Evolutionary conservation across 352 stramenopile species (phyloP).

Genomic region (Phytophthora colocasiae): DNA sequence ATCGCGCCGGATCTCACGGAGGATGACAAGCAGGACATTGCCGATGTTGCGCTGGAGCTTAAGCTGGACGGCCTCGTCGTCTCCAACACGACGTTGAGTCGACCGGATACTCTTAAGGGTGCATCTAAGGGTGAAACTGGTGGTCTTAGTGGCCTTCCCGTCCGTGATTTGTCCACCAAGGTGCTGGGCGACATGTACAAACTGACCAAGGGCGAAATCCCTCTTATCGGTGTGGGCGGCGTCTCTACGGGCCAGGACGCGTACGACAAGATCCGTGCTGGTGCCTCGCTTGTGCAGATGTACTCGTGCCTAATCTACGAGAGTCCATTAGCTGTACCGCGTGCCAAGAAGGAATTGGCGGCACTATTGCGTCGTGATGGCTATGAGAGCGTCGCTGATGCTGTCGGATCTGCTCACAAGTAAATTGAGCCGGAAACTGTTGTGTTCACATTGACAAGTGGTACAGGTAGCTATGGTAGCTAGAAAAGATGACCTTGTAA

Average conservation of each 20-base stretch:
- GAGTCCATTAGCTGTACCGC: slow-evolving; percentile 85
- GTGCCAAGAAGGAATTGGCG: slow-evolving; percentile 91
- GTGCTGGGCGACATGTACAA: slow-evolving; percentile 96
- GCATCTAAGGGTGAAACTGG: slow-evolving; percentile 86
- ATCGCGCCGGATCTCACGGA: slow-evolving; percentile 96
- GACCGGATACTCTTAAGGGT: slow-evolving; percentile 84
- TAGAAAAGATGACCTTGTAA: too few relatives aligned
- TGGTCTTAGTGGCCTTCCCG: slow-evolving; percentile 95
- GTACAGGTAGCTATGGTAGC: neutral
- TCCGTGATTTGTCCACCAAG: slow-evolving; percentile 94
- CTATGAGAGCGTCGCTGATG: slow-evolving; percentile 82
- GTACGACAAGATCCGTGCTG: slow-evolving; percentile 98
- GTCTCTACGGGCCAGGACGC: slow-evolving; percentile 93
- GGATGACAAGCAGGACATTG: slow-evolving; percentile 96
- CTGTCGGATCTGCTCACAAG: slow-evolving; percentile 86
- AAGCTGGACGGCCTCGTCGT: slow-evolving; percentile 97
- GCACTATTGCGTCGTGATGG: slow-evolving; percentile 85
- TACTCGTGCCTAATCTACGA: slow-evolving; percentile 95
- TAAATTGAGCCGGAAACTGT: slow-evolving; percentile 20
- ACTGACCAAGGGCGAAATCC: slow-evolving; percentile 93
- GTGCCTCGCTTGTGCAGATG: slow-evolving; percentile 95
- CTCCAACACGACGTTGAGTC: slow-evolving; percentile 96
- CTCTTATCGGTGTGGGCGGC: slow-evolving; percentile 96
- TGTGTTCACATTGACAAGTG: neutral
- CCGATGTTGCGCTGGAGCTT: slow-evolving; percentile 85